Conservation (phyloP, 306 rosid genomes). For the Pterocarpus santalinus region DNA sequence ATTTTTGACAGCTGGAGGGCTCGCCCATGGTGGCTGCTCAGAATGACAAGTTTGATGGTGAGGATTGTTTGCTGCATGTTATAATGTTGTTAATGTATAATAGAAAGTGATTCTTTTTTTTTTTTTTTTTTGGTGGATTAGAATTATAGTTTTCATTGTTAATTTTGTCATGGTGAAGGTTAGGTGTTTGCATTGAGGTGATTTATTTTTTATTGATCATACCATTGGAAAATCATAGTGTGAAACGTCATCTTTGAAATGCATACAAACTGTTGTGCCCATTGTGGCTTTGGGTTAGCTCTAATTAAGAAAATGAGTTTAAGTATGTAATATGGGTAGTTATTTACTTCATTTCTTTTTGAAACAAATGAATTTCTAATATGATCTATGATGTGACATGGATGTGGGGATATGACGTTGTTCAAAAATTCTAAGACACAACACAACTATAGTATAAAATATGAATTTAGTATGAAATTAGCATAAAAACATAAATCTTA, state of each 20-base stretch:
- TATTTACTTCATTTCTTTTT: not conserved
- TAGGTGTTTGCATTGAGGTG: not conserved
- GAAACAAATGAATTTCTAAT: not conserved
- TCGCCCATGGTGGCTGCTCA: conserved; percentile 87
- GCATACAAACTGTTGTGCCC: not conserved
- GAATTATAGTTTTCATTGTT: not conserved
- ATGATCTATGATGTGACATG: too few relatives aligned
- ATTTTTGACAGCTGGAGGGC: conserved; percentile 76
- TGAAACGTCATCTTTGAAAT: not conserved
- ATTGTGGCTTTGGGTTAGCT: not conserved
- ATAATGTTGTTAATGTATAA: not conserved
- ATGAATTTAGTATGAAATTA: too few relatives aligned
- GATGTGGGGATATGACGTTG: too few relatives aligned
- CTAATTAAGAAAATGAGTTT: not conserved
- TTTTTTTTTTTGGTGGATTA: not conserved
- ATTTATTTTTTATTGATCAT: not conserved
- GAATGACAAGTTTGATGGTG: conserved; percentile 93
- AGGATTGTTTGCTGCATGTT: conserved; percentile 34
- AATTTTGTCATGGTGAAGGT: not conserved
- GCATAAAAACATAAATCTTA: too few relatives aligned
- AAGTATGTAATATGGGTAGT: not conserved
- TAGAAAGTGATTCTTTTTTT: not conserved
- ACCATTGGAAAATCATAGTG: not conserved
- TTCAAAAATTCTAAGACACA: too few relatives aligned
- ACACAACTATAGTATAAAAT: too few relatives aligned